Base-by-base conservation (phyloP, 371 early-diverging fungal genomes). In the Lichtheimia ornata region DNA sequence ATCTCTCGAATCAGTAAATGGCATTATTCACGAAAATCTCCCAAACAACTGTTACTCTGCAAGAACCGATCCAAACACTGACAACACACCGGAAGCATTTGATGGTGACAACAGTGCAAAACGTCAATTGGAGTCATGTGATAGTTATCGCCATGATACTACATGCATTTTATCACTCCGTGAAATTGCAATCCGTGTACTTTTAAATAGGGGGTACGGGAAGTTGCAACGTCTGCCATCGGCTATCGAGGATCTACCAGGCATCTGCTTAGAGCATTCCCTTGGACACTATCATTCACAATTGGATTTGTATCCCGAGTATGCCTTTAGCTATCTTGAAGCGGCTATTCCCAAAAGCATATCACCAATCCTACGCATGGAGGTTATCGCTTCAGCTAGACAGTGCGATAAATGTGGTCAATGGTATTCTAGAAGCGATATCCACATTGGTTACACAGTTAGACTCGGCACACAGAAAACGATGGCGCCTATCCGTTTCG, bases 361-460 rank as follows among this genome's bases (percentile, higher is more conserved):
- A 50, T 71, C 44, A 56, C 61, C 18, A 15, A 22, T 53, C 12
- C 41, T 63, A 22, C 59, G 59, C n/a, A 11, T 40, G 0, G 24
- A 25, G 2, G 43, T 69, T 12, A 28, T 64, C 25, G 41, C 22
- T 4, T 27, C 50, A n/a, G 65, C 68, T 11, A 27, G 53, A 4
- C 78, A 74, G 53, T 78, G 79, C 41, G 79, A 75, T 54, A 53
- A 43, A 22, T 78, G 79, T 25, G 44, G 56, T 2, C 25, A 50
- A 3, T 75, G 76, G 73, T 71, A 65, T 52, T 70, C 57, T 3
- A 20, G 62, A 1, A 70, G 69, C 4, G 51, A 25, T 12, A 54
- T 65, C 25, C 65, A 78, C 42, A 56, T 78, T 13, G 79, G 70
- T 1, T 71, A 70, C 50, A 45, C 70, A 2, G 58, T 69, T 6